These are phyloP conservation scores for Beauveria brongniartii DNA, from an alignment of 2,329 filamentous ascomycete species.

Conservation along the genomic window DNA sequence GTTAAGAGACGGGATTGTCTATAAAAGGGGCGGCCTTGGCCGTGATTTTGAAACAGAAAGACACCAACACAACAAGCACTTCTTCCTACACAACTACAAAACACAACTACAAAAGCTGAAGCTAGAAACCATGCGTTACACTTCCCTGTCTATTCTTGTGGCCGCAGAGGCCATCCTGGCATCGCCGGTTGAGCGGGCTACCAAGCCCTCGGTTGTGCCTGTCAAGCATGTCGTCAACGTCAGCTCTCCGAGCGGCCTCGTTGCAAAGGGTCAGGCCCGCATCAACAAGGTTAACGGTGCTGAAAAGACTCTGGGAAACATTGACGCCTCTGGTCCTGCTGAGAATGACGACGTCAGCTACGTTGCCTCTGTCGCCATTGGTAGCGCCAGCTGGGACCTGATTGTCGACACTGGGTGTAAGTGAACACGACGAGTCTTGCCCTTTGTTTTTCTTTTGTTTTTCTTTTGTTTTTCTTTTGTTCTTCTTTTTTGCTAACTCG, in stretches of 20 bases:
- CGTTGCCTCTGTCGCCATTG: conserved; percentile 19
- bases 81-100: not conserved
- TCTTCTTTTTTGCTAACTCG: not conserved
- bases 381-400: conserved; percentile 18
- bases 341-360: conserved; percentile 21
- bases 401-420: conserved; percentile 24
- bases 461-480: too few species aligned
- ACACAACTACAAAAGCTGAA: not conserved
- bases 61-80: not conserved
- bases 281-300: conserved; percentile 18
- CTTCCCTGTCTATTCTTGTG: not conserved
- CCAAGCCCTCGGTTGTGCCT: conserved; percentile 15
- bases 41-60: not conserved
- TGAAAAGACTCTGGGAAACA: not conserved
- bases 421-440: not conserved
- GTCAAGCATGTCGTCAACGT: conserved; percentile 18
- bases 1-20: not conserved
- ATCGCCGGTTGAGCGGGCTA: conserved; percentile 17
- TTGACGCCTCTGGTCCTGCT: conserved; percentile 16
- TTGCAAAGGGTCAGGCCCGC: conserved; percentile 18
- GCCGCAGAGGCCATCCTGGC: conserved; percentile 18
- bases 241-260: conserved; percentile 18
- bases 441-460: too few species aligned
- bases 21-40: not conserved
- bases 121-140: conserved; percentile 5